Conservation (phyloP, 2,329 filamentous ascomycete species). For the Diaporthe vaccinii region DNA sequence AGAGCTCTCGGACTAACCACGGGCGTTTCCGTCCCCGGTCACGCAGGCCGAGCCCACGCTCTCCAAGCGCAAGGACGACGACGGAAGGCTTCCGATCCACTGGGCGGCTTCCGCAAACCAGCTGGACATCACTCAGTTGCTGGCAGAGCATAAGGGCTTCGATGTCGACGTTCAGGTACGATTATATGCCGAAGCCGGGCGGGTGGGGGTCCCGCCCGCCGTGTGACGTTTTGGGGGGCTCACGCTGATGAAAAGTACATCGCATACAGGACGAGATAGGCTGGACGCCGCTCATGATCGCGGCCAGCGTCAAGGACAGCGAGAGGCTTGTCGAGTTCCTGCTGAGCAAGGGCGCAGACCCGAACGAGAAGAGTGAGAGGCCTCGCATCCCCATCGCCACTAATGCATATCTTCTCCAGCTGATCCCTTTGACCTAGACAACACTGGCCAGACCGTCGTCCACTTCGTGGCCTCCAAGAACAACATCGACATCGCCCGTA, state of each 20-base stretch:
- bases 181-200: background rate
- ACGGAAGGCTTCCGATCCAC: constrained; percentile 91
- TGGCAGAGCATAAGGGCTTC: constrained; percentile 80
- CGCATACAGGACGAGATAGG: constrained; percentile 76
- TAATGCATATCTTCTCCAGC: background rate
- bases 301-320: constrained; percentile 79
- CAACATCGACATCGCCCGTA: constrained; percentile 84
- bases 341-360: constrained; percentile 77
- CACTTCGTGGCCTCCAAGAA: constrained; percentile 94
- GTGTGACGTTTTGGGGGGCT: background rate
- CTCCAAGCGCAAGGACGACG: constrained; percentile 79
- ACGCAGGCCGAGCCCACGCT: constrained; percentile 82
- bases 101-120: constrained; percentile 93
- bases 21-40: background rate
- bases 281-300: constrained; percentile 90
- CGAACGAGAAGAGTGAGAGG: constrained; percentile 77
- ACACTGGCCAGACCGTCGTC: constrained; percentile 83
- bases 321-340: constrained; percentile 78
- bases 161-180: constrained; percentile 84
- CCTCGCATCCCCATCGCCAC: background rate
- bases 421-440: constrained; percentile 59
- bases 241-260: constrained; percentile 4
- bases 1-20: background rate
- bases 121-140: constrained; percentile 78
- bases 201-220: background rate